These are phyloP conservation scores for Trichoderma sp. DNA, from an alignment of 2,329 filamentous ascomycete species.

Conservation along the genomic window DNA sequence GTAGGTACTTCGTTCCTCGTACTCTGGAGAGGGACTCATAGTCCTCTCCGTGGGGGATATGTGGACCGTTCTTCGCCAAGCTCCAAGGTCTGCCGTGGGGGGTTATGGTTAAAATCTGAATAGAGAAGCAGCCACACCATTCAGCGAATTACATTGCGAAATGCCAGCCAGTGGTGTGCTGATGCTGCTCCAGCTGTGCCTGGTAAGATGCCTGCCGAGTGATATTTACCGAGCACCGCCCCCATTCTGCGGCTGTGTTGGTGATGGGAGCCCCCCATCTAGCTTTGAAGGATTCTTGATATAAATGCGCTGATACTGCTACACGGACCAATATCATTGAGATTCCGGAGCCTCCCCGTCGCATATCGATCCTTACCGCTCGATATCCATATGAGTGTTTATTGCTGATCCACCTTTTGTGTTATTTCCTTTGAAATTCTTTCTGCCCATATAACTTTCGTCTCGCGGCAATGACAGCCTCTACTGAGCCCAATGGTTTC, in stretches of 20 bases:
- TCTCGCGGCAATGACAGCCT: conserved; percentile 27
- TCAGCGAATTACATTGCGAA: neutral
- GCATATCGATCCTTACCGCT: neutral
- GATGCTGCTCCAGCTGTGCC: neutral
- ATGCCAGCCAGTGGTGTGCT: conserved; percentile 11
- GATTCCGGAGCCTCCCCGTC: neutral
- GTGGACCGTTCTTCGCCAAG: conserved; percentile 2
- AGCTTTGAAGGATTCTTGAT: neutral
- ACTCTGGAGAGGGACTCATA: neutral
- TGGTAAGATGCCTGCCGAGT: neutral
- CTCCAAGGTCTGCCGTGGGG: conserved; percentile 24
- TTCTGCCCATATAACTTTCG: neutral
- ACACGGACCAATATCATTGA: neutral
- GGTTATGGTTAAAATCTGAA: conserved; percentile 14
- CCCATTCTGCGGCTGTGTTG: neutral
- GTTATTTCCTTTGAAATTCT: neutral
- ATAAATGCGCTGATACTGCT: neutral
- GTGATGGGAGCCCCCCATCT: neutral
- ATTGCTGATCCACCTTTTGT: neutral
- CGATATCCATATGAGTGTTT: neutral
- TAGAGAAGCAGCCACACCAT: neutral
- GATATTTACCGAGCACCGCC: conserved; percentile 11
- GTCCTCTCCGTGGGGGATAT: conserved; percentile 26
- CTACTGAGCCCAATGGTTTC: conserved; percentile 18
- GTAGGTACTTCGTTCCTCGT: neutral